phyloP scores from a whole-genome alignment of 1,139 yeast species.

The Blastobotrys serpentis region DNA sequence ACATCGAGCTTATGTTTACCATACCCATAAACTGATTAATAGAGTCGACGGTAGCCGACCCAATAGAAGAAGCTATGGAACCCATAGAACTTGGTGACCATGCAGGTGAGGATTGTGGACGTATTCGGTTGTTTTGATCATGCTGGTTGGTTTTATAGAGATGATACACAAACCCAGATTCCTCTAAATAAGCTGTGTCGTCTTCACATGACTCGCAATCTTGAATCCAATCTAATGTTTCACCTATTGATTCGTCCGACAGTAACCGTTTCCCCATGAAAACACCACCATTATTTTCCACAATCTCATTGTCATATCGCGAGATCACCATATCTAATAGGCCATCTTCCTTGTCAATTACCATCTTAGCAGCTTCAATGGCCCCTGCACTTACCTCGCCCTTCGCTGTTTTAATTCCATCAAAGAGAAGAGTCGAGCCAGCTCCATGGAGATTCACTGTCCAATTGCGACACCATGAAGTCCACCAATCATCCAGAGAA shows the following conservation, averaged over 20 bases:
- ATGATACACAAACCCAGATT: conserved; percentile 33
- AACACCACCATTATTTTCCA: conserved; percentile 31
- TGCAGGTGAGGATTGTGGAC: conserved; percentile 2
- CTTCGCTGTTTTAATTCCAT: conserved; percentile 24
- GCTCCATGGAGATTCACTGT: conserved; percentile 25
- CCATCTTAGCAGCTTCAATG: conserved; percentile 28
- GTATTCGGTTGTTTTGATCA: not conserved
- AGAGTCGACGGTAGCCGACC: conserved; percentile 30
- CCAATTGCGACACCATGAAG: conserved; percentile 33
- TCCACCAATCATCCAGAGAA: conserved; percentile 33
- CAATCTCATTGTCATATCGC: conserved; percentile 19
- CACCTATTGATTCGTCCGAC: conserved; percentile 24
- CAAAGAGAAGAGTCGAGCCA: conserved; percentile 27
- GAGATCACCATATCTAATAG: conserved; percentile 27
- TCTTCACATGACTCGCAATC: conserved; percentile 30
- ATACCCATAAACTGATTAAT: conserved; percentile 27
- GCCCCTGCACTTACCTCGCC: conserved; percentile 29
- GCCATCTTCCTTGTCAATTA: conserved; percentile 22
- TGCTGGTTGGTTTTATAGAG: conserved; percentile 17
- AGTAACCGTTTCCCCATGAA: conserved; percentile 25
- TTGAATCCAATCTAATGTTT: conserved; percentile 30
- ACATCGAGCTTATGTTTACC: conserved; percentile 20
- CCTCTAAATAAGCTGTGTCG: conserved; percentile 29
- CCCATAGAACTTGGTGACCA: conserved; percentile 6
- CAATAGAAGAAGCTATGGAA: not conserved